These are phyloP conservation scores for Penicillium sp. DNA, from an alignment of 2,329 filamentous ascomycete genomes.

Conservation along the genomic window DNA sequence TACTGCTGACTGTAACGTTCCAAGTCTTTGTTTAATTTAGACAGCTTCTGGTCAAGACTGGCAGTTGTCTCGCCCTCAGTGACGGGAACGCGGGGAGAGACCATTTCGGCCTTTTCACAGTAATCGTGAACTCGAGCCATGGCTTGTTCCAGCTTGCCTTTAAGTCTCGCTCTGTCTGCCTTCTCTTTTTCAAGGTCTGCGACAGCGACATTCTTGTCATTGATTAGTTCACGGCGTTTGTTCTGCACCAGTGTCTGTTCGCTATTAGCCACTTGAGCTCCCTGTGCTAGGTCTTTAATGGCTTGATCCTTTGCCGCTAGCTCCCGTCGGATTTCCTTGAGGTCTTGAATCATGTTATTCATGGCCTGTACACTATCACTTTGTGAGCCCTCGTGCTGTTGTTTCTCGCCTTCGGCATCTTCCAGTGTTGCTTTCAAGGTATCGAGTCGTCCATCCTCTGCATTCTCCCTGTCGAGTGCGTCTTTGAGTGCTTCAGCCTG, in stretches of 20 bases:
- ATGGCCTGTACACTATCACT: conserved; percentile 54
- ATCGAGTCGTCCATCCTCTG: conserved; percentile 69
- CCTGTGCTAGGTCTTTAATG: conserved; percentile 42
- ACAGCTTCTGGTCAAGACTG: conserved; percentile 53
- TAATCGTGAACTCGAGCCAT: conserved; percentile 58
- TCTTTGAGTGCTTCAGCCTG: conserved; percentile 69
- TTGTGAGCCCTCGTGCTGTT: conserved; percentile 49
- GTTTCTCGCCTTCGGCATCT: conserved; percentile 57
- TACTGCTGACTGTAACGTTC: conserved; percentile 57
- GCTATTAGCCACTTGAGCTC: conserved; percentile 60
- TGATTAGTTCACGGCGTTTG: conserved; percentile 58
- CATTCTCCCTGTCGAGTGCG: conserved; percentile 60
- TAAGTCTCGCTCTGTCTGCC: conserved; percentile 50
- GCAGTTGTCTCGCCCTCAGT: conserved; percentile 66
- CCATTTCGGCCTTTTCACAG: conserved; percentile 57
- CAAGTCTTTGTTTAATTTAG: conserved; percentile 63
- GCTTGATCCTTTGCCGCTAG: conserved; percentile 37
- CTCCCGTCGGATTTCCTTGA: conserved; percentile 43
- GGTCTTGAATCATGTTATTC: conserved; percentile 45
- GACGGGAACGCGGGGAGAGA: conserved; percentile 65
- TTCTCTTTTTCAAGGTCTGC: conserved; percentile 56
- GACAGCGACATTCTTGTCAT: conserved; percentile 66
- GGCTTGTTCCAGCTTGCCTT: conserved; percentile 55
- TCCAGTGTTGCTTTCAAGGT: conserved; percentile 62
- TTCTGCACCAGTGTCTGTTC: conserved; percentile 57